These are phyloP conservation scores for Serendipita sp. DNA, from an alignment of 768 basidiomycete genomes.

Conservation along the genomic window DNA sequence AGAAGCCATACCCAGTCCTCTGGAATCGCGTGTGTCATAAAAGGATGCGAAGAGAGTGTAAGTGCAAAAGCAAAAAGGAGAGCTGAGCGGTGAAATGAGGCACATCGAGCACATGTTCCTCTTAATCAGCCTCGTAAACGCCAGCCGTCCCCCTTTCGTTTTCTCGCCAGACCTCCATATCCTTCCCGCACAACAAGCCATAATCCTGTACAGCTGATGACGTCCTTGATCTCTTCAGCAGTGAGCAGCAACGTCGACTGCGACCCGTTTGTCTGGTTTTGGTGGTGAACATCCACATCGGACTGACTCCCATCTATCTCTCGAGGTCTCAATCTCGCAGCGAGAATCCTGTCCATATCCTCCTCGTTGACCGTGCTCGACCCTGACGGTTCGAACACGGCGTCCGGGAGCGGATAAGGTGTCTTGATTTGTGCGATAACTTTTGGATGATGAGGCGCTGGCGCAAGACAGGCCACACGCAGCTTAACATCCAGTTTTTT, in stretches of 20 bases:
- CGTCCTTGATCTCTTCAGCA: constrained; percentile 26
- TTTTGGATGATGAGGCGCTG: constrained; percentile 30
- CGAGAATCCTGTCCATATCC: not conserved
- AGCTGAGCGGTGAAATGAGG: not conserved
- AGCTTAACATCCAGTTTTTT: constrained; percentile 11
- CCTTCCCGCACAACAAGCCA: constrained; percentile 27
- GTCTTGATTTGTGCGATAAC: constrained; percentile 25
- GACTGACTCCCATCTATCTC: not conserved
- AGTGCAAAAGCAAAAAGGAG: not conserved
- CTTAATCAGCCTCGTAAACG: constrained; percentile 11
- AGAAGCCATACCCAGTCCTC: too few species aligned
- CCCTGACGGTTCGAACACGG: constrained; percentile 18
- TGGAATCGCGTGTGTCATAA: too few species aligned
- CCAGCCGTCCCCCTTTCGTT: constrained; percentile 16
- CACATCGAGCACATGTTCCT: not conserved
- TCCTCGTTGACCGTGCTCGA: constrained; percentile 7
- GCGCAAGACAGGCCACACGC: constrained; percentile 24
- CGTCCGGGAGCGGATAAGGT: constrained; percentile 21
- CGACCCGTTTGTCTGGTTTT: not conserved
- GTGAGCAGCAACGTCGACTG: constrained; percentile 19
- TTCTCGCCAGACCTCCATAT: constrained; percentile 23
- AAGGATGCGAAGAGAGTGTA: not conserved
- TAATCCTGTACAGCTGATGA: constrained; percentile 24
- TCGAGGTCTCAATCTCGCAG: not conserved
- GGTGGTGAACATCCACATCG: constrained; percentile 3